Base-by-base conservation (phyloP, 2,329 filamentous ascomycete genomes). In the Conoideocrella luteorostrata region DNA sequence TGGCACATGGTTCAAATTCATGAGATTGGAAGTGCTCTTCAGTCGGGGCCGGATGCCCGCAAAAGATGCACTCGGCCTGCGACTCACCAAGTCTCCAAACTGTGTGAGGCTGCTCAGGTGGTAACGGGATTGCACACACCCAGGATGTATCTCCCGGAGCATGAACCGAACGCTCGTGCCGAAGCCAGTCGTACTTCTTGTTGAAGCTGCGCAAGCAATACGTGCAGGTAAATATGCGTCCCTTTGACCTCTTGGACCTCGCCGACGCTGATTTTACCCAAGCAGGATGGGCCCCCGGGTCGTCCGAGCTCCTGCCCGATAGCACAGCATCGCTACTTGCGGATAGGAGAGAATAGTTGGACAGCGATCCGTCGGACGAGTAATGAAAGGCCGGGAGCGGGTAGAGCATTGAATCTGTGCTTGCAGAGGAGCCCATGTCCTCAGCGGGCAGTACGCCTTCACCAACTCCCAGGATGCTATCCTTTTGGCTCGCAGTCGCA, bases 91-190 rank as follows among this genome's bases (percentile, higher is more conserved):
- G 67, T 4, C 74, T 67, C 49, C 77, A 70, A 2, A 75, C 66
- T 0, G 72, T 64, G 2, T 70, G 58, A 0, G 76, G 54, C 42
- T 65, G 56, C n/a, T 55, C 53, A 2, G 52, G 44, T 1, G 56
- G 50, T 4, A 63, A 46, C 4, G 64, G 64, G 1, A 62, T 65
- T 0, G 69, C 68, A 50, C 78, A 82, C 5, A 78, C 67, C 70
- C 69, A 77, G 0, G 58, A 60, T 29, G 63, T 58, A 5, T 64
- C 60, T 0, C 61, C 60, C 4, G 71, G 59, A 2, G 74, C 54
- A 48, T 77, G 72, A 4, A 76, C 59, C 2, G 71, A 71, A 32
- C 72, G 65, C 46, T 76, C 74, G 48, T 77, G 74, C 1, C 74
- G 62, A 11, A 61, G 55, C 63, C 64, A 67, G 42, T 69, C 67